Evolutionary conservation across 164 flowering plant genomes (phyloP).

Genomic region (Aristolochia californica): DNA sequence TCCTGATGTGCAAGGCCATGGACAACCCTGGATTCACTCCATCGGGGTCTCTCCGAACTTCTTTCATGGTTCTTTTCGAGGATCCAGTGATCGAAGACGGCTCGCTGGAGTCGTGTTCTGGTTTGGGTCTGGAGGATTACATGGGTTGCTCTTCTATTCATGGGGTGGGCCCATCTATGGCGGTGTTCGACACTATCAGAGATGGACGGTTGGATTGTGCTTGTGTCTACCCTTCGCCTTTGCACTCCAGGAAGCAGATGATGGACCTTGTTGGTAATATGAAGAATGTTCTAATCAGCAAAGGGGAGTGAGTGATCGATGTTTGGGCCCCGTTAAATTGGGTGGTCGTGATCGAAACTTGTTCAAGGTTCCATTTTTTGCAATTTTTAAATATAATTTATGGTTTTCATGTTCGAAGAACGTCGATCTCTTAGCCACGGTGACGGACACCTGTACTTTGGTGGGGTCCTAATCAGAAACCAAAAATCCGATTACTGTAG

Average conservation of each 20-base stretch:
- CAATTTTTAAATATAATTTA: too few relatives aligned
- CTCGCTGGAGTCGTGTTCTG: slow-evolving; percentile 16
- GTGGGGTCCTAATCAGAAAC: too few relatives aligned
- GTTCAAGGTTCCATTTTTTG: too few relatives aligned
- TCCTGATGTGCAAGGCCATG: slow-evolving; percentile 77
- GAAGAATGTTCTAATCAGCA: slow-evolving; percentile 40
- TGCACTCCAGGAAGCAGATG: slow-evolving; percentile 81
- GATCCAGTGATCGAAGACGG: slow-evolving; percentile 40
- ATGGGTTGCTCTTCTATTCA: slow-evolving; percentile 64
- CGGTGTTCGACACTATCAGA: slow-evolving; percentile 51
- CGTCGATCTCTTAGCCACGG: too few relatives aligned
- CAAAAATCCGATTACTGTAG: too few relatives aligned
- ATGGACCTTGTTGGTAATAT: slow-evolving; percentile 38
- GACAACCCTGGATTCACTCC: slow-evolving; percentile 70
- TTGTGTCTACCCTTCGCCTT: slow-evolving; percentile 63
- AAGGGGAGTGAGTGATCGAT: not conserved
- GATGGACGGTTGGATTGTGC: slow-evolving; percentile 56
- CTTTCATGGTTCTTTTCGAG: slow-evolving; percentile 61
- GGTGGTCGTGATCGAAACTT: too few relatives aligned
- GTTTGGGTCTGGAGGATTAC: slow-evolving; percentile 54
- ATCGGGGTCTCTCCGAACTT: slow-evolving; percentile 54
- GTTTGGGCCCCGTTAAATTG: too few relatives aligned
- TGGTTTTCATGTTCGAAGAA: too few relatives aligned
- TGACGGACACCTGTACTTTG: too few relatives aligned
- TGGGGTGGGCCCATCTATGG: slow-evolving; percentile 71